Conservation (phyloP, 169 alveolate genomes). For the Amoebophrya sp. region DNA sequence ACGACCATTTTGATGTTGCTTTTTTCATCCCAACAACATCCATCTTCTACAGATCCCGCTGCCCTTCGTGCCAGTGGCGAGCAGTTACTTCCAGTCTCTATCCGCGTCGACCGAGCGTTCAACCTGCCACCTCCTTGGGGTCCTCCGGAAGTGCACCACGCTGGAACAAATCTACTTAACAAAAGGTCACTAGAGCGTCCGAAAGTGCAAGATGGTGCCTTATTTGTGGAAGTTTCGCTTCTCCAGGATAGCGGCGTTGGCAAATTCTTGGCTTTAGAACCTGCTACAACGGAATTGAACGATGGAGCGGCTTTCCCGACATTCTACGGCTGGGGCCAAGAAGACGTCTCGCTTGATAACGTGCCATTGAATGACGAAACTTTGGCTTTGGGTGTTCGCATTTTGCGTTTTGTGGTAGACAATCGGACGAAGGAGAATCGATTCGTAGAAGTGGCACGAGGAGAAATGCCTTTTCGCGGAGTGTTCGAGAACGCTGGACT, state of each 20-base stretch:
- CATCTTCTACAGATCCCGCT: too few species aligned
- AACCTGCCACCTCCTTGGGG: neutral
- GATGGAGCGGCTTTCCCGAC: neutral
- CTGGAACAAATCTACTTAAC: too few species aligned
- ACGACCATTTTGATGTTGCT: neutral
- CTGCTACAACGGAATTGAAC: neutral
- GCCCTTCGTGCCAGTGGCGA: neutral
- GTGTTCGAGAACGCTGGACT: neutral
- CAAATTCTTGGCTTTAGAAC: neutral
- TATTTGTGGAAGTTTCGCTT: neutral
- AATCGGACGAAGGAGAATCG: neutral
- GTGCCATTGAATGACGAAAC: constrained; percentile 2
- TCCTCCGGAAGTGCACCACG: too few species aligned
- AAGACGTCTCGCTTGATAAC: neutral
- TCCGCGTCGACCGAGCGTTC: neutral
- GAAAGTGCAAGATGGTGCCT: neutral
- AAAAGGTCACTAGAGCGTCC: neutral
- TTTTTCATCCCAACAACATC: too few species aligned
- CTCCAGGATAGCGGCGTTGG: constrained; percentile 1
- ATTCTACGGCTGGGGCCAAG: neutral
- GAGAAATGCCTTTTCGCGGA: neutral
- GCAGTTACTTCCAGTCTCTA: neutral
- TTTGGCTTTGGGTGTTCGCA: neutral
- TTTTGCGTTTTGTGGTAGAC: neutral
- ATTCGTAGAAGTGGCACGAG: neutral